Conservation (phyloP, 148 eudicot species). For the Fagopyrum tataricum region DNA sequence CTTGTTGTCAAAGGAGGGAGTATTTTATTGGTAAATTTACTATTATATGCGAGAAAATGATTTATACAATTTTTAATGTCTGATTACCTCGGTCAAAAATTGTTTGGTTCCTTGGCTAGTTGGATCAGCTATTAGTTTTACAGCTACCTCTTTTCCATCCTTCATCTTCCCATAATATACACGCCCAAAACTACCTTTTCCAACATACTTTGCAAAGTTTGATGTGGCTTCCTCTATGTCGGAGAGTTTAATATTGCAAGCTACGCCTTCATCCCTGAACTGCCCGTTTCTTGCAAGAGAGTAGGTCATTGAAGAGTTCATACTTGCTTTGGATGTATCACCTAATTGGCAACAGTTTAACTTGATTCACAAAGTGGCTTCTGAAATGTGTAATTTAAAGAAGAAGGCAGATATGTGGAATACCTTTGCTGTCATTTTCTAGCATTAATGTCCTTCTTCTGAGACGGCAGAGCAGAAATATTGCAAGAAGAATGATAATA, state of each 20-base stretch:
- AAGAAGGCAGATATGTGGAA: background rate
- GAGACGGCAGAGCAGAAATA: slow-evolving; percentile 36
- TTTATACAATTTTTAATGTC: background rate
- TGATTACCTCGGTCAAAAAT: slow-evolving; percentile 81
- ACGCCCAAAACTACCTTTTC: slow-evolving; percentile 90
- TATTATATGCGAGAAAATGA: too few relatives aligned
- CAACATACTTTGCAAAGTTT: slow-evolving; percentile 59
- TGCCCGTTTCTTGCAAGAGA: slow-evolving; percentile 46
- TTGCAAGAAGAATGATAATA: slow-evolving; percentile 35
- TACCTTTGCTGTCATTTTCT: slow-evolving; percentile 47
- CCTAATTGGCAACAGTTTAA: slow-evolving; percentile 33
- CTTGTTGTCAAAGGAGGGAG: too few relatives aligned
- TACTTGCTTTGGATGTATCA: slow-evolving; percentile 31
- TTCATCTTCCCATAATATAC: slow-evolving; percentile 91
- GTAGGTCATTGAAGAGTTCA: slow-evolving; percentile 39
- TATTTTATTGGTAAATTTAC: too few relatives aligned
- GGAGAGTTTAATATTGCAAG: slow-evolving; percentile 56
- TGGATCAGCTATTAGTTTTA: slow-evolving; percentile 77
- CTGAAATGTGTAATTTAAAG: background rate
- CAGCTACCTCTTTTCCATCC: slow-evolving; percentile 89
- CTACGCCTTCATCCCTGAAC: slow-evolving; percentile 70
- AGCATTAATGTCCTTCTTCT: slow-evolving; percentile 32
- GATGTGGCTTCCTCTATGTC: slow-evolving; percentile 78
- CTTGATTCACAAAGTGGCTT: slow-evolving; percentile 13
- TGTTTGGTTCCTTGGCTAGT: slow-evolving; percentile 87